Base-by-base conservation (phyloP, 345 rosid genomes). In the Combretum micranthum region DNA sequence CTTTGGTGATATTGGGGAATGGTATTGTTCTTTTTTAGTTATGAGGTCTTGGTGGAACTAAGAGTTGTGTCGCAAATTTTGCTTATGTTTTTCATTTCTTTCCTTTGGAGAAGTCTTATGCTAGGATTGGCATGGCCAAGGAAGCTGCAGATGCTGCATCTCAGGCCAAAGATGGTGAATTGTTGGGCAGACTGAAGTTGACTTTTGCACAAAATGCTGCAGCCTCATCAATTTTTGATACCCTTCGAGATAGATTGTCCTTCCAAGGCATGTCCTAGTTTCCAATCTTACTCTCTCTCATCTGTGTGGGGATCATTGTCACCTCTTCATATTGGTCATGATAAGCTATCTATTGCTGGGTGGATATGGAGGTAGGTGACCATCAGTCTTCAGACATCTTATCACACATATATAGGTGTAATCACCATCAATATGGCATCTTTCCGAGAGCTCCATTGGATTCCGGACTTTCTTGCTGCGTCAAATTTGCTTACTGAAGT, bases 101-200 rank as follows among this genome's bases (percentile, higher is more conserved):
- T 45, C n/a, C 53, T 20, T 60, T 18, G 42, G 14, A 15, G n/a
- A 73, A 93, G 99, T 84, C 96, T 43, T 93, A 80, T 68, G 96
- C 97, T 65, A 83, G 89, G 67, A 83, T 93, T 51, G 99, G 92
- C 59, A 89, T 93, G 97, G 97, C 96, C 3, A 89, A 93, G 75
- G 99, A 93, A 78, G 97, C 98, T 15, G 98, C 96, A 15, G 97
- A 88, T 67, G 94, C 96, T 60, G 99, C 99, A 13, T 83, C 93
- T 60, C 97, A 84, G 64, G 91, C 97, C 26, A 84, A 86, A 68
- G 97, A 93, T 64, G 96, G 94, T 0, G 99, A 89, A 71, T 75
- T 93, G 77, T 85, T 93, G 25, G 96, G 87, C 51, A 80, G 96
- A 71, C 68, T 93, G 74, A 85, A 78, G 68, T 64, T 75, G 67